phyloP scores from a whole-genome alignment of 306 rosid genomes.

The Phaseolus lunatus region DNA sequence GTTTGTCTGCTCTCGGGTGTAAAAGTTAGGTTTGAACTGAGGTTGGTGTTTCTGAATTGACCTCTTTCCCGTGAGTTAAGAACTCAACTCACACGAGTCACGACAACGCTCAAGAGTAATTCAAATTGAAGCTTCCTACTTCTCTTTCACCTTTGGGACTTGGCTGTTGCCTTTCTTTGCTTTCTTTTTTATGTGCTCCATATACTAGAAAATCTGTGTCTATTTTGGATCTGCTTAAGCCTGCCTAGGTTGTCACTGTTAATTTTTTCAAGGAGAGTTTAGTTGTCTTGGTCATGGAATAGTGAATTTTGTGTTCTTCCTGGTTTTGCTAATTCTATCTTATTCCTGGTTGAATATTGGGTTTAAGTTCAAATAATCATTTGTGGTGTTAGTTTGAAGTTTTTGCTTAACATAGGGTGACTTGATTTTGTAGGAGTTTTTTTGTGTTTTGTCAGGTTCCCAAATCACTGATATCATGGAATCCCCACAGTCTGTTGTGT shows the following conservation, averaged over 20 bases:
- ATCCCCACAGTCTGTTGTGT: constrained; percentile 92
- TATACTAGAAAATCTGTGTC: constrained; percentile 2
- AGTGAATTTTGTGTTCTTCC: constrained; percentile 17
- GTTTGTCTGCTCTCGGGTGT: constrained; percentile 14
- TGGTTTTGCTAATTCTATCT: constrained; percentile 1
- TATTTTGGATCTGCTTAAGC: constrained; percentile 39
- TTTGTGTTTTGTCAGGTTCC: constrained; percentile 52
- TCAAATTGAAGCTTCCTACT: constrained; percentile 47
- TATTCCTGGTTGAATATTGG: constrained; percentile 17
- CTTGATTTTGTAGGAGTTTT: constrained; percentile 35
- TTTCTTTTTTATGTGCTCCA: neutral
- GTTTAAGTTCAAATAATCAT: constrained; percentile 7
- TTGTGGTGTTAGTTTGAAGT: constrained; percentile 27
- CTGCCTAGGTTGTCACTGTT: neutral
- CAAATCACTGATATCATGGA: constrained; percentile 62
- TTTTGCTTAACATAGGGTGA: constrained; percentile 24
- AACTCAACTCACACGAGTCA: too few species aligned
- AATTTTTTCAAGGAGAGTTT: constrained; percentile 26
- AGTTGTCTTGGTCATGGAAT: constrained; percentile 15
- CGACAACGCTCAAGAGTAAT: constrained; percentile 25
- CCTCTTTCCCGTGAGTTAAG: constrained; percentile 16
- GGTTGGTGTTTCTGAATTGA: constrained; percentile 35
- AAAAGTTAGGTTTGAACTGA: constrained; percentile 30
- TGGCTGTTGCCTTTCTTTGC: constrained; percentile 35
- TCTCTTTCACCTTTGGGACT: constrained; percentile 36